Evolutionary conservation across 2,329 filamentous ascomycete species (phyloP).

Genomic region (Ophiostoma himal-ulmi): DNA sequence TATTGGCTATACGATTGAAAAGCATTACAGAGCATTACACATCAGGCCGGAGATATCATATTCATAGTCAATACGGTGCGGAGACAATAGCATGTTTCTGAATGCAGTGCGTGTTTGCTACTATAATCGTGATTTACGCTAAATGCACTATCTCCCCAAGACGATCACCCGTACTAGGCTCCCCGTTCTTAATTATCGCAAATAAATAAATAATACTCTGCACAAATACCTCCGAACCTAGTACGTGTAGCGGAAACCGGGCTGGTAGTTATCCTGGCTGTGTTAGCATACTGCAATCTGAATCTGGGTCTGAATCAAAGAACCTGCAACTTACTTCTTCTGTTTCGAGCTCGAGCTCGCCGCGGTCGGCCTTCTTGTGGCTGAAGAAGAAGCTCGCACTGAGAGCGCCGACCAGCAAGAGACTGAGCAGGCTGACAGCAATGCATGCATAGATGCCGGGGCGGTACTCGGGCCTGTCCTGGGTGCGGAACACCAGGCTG

Average conservation of each 20-base stretch:
- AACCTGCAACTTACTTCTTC: constrained; percentile 37
- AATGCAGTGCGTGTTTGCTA: too few relatives aligned
- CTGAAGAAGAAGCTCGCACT: constrained; percentile 39
- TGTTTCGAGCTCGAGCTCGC: constrained; percentile 47
- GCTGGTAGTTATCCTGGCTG: constrained; percentile 35
- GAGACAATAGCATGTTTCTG: neutral
- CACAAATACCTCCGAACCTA: constrained; percentile 24
- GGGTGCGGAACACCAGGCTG: constrained; percentile 60
- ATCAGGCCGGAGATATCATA: neutral
- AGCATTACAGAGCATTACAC: constrained; percentile 6
- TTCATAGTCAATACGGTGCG: neutral
- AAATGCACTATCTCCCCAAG: neutral
- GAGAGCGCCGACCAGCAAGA: constrained; percentile 41
- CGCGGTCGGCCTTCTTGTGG: constrained; percentile 48
- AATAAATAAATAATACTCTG: neutral
- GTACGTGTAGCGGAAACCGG: constrained; percentile 40
- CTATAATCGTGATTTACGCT: neutral
- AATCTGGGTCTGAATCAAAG: too few relatives aligned
- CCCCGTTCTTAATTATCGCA: too few relatives aligned
- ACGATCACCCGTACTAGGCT: neutral
- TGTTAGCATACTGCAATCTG: too few relatives aligned
- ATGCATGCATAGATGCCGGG: constrained; percentile 53
- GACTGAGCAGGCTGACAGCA: constrained; percentile 42
- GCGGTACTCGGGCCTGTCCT: constrained; percentile 50
- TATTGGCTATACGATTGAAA: neutral